Percentiles rank a stretch among this genome's conserved stretches.
Conservation (phyloP, 2,329 filamentous ascomycete genomes). For the Rugonectria rugulosa region DNA sequence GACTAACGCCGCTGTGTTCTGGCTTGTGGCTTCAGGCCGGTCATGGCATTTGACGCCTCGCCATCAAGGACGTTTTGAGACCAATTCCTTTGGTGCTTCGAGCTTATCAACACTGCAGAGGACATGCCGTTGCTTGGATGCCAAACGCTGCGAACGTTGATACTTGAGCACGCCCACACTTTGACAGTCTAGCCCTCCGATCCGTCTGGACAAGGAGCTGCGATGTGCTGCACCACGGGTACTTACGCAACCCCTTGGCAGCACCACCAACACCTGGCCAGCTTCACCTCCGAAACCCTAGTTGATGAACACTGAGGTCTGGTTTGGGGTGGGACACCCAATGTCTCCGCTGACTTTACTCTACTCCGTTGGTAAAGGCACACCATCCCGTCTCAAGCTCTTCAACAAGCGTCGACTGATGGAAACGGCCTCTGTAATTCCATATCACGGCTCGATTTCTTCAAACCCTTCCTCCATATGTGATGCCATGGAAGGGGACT, state of each 20-base stretch:
- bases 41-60: neutral
- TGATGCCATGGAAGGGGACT: conserved; percentile 1
- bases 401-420: conserved; percentile 18
- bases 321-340: conserved; percentile 32
- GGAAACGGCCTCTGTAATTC: conserved; percentile 6
- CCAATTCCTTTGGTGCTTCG: too few relatives aligned
- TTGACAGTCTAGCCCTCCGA: too few relatives aligned
- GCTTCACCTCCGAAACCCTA: conserved; percentile 19
- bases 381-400: conserved; percentile 10
- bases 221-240: neutral
- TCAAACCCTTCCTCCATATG: too few relatives aligned
- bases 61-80: neutral
- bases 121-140: too few relatives aligned
- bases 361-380: conserved; percentile 4
- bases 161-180: too few relatives aligned
- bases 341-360: conserved; percentile 30
- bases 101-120: too few relatives aligned
- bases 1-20: neutral
- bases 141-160: too few relatives aligned
- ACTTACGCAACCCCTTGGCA: neutral
- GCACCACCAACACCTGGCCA: conserved; percentile 4
- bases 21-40: neutral
- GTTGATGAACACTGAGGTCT: conserved; percentile 6
- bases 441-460: neutral
- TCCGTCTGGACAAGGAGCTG: neutral